A percentile compares a stretch with the other conserved stretches of the same genome.
These are phyloP conservation scores for Scenedesmus sp. DNA, from an alignment of 163 green algal genomes.

Conservation along the genomic window DNA sequence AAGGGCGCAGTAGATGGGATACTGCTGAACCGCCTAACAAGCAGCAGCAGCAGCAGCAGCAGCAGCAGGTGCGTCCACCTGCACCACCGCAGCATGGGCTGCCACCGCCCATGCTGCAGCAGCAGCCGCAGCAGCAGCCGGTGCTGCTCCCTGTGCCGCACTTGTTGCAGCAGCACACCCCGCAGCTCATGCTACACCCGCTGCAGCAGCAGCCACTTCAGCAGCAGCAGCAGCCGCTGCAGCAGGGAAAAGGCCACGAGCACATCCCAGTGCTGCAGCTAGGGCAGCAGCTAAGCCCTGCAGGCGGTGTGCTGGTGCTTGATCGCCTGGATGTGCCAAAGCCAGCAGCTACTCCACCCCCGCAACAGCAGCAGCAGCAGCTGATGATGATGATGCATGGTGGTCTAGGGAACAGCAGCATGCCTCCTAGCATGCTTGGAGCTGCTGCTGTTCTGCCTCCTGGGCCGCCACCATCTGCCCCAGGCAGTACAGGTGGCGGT, in stretches of 20 bases:
- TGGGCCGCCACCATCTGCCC: neutral
- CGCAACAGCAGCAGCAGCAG: neutral
- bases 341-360: neutral
- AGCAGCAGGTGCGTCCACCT: neutral
- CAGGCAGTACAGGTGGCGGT: neutral
- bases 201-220: constrained; percentile 19
- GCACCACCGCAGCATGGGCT: neutral
- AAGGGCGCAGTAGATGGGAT: constrained; percentile 4
- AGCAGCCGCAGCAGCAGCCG: constrained; percentile 17
- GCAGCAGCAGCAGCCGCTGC: neutral
- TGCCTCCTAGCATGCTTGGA: neutral
- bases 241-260: constrained; percentile 3
- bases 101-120: neutral
- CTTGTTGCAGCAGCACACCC: neutral
- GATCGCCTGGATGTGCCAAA: constrained; percentile 10
- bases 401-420: neutral
- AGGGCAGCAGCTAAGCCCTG: neutral
- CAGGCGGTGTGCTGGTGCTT: constrained; percentile 14
- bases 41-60: neutral
- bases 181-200: neutral
- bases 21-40: neutral
- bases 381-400: neutral
- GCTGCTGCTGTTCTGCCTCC: neutral
- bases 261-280: constrained; percentile 24
- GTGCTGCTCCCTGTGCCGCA: neutral